phyloP scores from a whole-genome alignment of 2,329 filamentous ascomycete genomes.

The Monosporascus sp. region DNA sequence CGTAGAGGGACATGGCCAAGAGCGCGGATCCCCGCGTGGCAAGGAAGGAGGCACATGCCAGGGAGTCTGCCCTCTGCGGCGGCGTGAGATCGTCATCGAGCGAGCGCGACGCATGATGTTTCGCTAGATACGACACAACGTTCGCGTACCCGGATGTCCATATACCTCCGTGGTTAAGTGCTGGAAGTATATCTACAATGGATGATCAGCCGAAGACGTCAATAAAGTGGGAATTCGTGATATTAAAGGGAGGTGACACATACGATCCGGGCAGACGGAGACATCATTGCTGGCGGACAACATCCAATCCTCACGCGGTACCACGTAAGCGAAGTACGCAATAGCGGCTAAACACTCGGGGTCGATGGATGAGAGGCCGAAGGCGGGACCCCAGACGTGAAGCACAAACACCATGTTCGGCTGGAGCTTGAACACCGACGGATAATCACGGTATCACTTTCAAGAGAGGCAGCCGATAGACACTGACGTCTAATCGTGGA shows the following conservation, averaged over 20 bases:
- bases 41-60: constrained; percentile 63
- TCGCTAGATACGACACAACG: constrained; percentile 53
- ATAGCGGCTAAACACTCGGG: constrained; percentile 82
- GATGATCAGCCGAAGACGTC: constrained; percentile 16
- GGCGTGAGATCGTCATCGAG: constrained; percentile 35
- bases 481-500: background rate
- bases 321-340: constrained; percentile 63
- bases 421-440: background rate
- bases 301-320: constrained; percentile 57
- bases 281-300: constrained; percentile 70
- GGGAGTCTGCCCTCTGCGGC: constrained; percentile 38
- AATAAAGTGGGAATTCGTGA: constrained; percentile 7
- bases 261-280: constrained; percentile 65
- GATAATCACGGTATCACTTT: background rate
- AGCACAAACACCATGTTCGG: constrained; percentile 56
- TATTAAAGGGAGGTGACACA: constrained; percentile 25
- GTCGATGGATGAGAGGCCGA: constrained; percentile 84
- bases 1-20: constrained; percentile 81
- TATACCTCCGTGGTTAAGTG: constrained; percentile 43
- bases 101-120: constrained; percentile 28
- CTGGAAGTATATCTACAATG: constrained; percentile 46
- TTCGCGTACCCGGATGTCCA: constrained; percentile 57
- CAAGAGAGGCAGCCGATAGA: background rate
- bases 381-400: constrained; percentile 86
- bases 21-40: constrained; percentile 69